These are phyloP conservation scores for Coemansia reversa DNA, from an alignment of 192 early-diverging fungal genomes.

Conservation along the genomic window DNA sequence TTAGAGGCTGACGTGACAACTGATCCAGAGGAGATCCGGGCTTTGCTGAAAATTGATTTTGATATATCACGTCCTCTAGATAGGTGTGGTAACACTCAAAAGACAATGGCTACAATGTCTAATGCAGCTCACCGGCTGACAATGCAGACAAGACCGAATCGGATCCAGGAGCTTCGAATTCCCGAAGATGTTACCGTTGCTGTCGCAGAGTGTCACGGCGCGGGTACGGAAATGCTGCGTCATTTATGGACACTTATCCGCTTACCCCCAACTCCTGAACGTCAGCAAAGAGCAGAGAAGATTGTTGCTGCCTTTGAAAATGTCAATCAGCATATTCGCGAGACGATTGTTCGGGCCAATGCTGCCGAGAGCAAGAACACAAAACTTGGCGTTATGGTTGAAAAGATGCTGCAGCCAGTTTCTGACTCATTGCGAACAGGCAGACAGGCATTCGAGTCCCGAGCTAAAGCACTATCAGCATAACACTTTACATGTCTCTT, in stretches of 20 bases:
- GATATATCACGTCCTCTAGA: slow-evolving; percentile 30
- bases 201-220: slow-evolving; percentile 49
- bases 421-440: slow-evolving; percentile 30
- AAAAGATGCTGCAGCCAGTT: slow-evolving; percentile 52
- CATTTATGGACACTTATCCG: slow-evolving; percentile 51
- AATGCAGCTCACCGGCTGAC: slow-evolving; percentile 21
- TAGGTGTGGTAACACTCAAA: slow-evolving; percentile 31
- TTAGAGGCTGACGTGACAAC: background rate
- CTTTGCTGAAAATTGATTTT: slow-evolving; percentile 25
- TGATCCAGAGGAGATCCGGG: slow-evolving; percentile 4
- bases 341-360: slow-evolving; percentile 36
- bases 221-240: slow-evolving; percentile 54
- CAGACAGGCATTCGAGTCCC: slow-evolving; percentile 23
- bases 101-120: slow-evolving; percentile 28
- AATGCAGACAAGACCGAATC: slow-evolving; percentile 29
- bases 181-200: slow-evolving; percentile 31
- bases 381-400: slow-evolving; percentile 26
- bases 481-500: too few species aligned
- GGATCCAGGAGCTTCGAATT: slow-evolving; percentile 44
- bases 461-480: background rate
- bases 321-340: slow-evolving; percentile 32
- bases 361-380: slow-evolving; percentile 32
- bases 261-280: slow-evolving; percentile 33
- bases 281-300: slow-evolving; percentile 36
- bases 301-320: slow-evolving; percentile 39